These are phyloP conservation scores for Colletotrichum sp. DNA, from an alignment of 2,329 filamentous ascomycete genomes.

Conservation along the genomic window DNA sequence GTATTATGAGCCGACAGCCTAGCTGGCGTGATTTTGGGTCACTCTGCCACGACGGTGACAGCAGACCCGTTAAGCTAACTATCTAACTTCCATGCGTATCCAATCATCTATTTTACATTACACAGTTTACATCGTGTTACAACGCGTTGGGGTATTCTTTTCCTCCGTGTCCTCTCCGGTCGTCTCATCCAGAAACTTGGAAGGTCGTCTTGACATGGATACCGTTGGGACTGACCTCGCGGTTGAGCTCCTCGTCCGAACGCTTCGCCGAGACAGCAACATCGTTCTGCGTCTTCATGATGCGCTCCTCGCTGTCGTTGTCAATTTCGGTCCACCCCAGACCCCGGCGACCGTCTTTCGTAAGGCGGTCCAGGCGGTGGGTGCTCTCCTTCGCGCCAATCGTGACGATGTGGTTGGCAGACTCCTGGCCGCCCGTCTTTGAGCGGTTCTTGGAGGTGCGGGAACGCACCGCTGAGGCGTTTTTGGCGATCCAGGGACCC, in stretches of 20 bases:
- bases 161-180: neutral
- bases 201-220: constrained; percentile 7
- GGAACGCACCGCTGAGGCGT: constrained; percentile 13
- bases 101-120: neutral
- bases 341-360: constrained; percentile 19
- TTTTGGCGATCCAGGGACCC: constrained; percentile 28
- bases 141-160: neutral
- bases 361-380: constrained; percentile 20
- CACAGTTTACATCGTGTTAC: neutral
- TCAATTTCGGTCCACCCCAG: constrained; percentile 26
- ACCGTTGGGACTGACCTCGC: neutral
- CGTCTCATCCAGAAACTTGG: neutral
- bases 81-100: neutral
- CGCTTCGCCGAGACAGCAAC: neutral
- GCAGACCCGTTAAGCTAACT: neutral
- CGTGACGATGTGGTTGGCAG: constrained; percentile 22
- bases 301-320: constrained; percentile 26
- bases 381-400: constrained; percentile 22
- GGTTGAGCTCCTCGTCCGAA: neutral
- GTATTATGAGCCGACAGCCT: neutral
- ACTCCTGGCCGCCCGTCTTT: constrained; percentile 5
- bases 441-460: constrained; percentile 9
- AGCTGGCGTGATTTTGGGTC: neutral
- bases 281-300: constrained; percentile 12
- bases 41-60: neutral